Evolutionary conservation across 2,329 filamentous ascomycete species (phyloP), one percentile per base, ranked within the genome.

Genomic region (Elsinoe perseae): DNA sequence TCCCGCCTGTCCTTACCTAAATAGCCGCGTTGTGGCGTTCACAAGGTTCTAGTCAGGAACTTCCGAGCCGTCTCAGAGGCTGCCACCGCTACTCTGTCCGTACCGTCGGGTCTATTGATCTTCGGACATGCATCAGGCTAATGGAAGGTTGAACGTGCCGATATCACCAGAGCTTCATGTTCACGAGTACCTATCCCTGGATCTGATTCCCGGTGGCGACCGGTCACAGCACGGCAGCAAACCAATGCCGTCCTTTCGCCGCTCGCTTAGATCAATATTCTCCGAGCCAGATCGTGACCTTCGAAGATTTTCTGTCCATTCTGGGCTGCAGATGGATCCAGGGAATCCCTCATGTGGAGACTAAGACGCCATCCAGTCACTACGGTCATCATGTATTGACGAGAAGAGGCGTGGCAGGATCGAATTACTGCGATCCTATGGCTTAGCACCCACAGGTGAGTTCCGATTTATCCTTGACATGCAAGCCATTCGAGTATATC

Each of bases 81-180:
- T 32, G 18, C 25, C 25, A 32, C 10, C 21, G 25, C 44, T 32
- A 6, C 16, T 16, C 28, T 52, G 32, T 25, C 28, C 48, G 48
- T 32, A 52, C 32, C 48, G 20, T 38, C 48, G 48, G 48, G 48
- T 52, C 48, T 18, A 25, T 5, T 36, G 32, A 38, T 36, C 20
- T 38, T 52, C 48, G 48, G 48, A 36, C 48, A 25, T 52, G 48
- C 48, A 52, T 52, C n/a, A 38, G 25, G 32, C 28, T 36, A 52
- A 28, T 50, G 44, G 21, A 50, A 43, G 16, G 16, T 18, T 7
- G 36, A n/a, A 5, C 12, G 18, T 40, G 36, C 23, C 12, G 21
- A 48, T 25, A 2, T 16, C 21, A 20, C 14, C 16, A 18, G 44
- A 25, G 16, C 44, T 20, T 50, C 25, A 18, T 32, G 25, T 25